Conservation (phyloP, 2,329 filamentous ascomycete species). For the Apiospora malaysiana region DNA sequence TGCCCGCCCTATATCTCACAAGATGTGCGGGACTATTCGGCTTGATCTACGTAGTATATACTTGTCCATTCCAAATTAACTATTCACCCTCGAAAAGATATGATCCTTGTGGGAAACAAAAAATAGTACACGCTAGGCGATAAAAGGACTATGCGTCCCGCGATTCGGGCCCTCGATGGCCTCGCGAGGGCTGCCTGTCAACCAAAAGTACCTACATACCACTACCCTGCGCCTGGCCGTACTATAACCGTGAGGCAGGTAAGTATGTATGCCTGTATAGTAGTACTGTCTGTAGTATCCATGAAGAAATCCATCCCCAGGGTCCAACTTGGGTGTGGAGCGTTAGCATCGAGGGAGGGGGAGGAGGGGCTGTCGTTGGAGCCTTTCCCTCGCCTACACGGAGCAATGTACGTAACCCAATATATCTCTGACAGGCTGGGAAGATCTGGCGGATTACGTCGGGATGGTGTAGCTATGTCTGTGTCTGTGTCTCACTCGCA, state of each 20-base stretch:
- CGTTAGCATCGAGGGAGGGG: constrained; percentile 9
- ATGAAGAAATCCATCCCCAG: constrained; percentile 12
- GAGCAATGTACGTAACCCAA: constrained; percentile 8
- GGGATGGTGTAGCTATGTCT: background rate
- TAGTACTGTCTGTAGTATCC: background rate
- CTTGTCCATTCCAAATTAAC: too few relatives aligned
- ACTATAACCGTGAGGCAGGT: too few relatives aligned
- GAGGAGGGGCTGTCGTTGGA: constrained; percentile 16
- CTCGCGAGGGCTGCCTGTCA: too few relatives aligned
- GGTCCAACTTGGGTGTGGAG: constrained; percentile 9
- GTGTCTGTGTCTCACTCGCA: background rate
- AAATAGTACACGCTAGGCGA: too few relatives aligned
- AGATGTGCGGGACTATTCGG: background rate
- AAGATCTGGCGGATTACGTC: constrained; percentile 16
- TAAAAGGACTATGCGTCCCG: too few relatives aligned
- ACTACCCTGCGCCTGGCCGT: too few relatives aligned
- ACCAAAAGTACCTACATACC: too few relatives aligned
- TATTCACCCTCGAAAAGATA: too few relatives aligned
- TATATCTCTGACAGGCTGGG: constrained; percentile 12
- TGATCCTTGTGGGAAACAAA: too few relatives aligned
- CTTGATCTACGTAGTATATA: constrained; percentile 2
- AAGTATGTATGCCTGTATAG: too few relatives aligned
- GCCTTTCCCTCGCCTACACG: constrained; percentile 5
- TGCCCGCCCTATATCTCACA: background rate
- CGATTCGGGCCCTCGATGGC: too few relatives aligned